Conservation (phyloP, 768 basidiomycete species). For the Punctularia strigosozonata region DNA sequence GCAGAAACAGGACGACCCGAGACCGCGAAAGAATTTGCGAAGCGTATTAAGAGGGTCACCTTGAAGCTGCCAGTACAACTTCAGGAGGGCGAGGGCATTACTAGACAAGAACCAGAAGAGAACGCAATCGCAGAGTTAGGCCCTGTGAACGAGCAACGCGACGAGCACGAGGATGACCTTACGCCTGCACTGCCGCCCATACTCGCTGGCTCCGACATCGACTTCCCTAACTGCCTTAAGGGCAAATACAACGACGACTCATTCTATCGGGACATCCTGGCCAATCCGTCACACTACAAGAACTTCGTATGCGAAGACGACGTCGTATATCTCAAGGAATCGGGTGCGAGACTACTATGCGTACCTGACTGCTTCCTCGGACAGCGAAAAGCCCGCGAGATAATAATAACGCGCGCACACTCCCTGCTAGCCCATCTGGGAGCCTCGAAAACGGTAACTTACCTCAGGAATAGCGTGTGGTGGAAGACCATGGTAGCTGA, state of each 20-base stretch:
- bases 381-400: conserved; percentile 14
- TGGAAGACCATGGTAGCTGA: conserved; percentile 25
- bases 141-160: not conserved
- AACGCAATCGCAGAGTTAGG: not conserved
- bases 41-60: not conserved
- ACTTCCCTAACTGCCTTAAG: not conserved
- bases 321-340: conserved; percentile 8
- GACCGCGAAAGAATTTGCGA: not conserved
- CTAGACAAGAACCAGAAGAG: not conserved
- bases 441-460: conserved; percentile 18
- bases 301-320: conserved; percentile 17
- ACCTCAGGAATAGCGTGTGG: conserved; percentile 24
- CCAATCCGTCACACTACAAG: conserved; percentile 6
- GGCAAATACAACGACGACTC: not conserved
- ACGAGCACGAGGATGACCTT: too few species aligned
- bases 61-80: not conserved
- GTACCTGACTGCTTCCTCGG: conserved; percentile 16
- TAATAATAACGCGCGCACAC: conserved; percentile 25
- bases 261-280: not conserved
- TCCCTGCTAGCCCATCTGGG: conserved; percentile 28
- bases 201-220: too few species aligned
- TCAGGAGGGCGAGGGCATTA: not conserved
- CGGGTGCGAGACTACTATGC: conserved; percentile 9
- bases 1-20: not conserved
- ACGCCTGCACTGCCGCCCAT: too few species aligned